These are phyloP conservation scores for Pancytospora epiphaga DNA, from an alignment of 371 early-diverging fungal species.

Conservation along the genomic window DNA sequence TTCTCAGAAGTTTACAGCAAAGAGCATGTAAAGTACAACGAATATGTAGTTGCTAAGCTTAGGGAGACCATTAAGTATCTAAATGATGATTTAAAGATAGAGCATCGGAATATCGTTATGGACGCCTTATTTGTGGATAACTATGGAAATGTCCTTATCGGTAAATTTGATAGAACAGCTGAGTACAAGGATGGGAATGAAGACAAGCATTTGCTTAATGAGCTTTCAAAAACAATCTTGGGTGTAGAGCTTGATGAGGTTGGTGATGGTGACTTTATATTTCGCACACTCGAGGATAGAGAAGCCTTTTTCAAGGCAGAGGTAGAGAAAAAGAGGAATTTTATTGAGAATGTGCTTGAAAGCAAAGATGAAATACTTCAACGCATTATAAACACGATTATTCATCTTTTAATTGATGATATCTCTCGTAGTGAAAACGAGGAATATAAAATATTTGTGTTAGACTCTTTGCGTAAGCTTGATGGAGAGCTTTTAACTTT, in stretches of 20 bases:
- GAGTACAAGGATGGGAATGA: background rate
- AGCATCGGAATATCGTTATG: conserved; percentile 31
- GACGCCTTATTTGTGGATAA: conserved; percentile 48
- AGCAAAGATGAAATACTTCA: conserved; percentile 19
- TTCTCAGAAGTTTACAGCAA: conserved; percentile 19
- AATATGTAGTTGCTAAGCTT: conserved; percentile 27
- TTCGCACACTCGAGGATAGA: conserved; percentile 12
- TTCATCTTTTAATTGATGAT: conserved; percentile 25
- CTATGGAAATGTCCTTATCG: conserved; percentile 35
- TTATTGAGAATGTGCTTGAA: conserved; percentile 11
- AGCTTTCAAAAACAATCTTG: background rate
- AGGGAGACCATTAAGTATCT: conserved; percentile 31
- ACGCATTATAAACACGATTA: conserved; percentile 20
- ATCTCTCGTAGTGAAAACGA: background rate
- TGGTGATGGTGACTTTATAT: background rate
- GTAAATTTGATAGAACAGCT: conserved; percentile 44
- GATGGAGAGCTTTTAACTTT: conserved; percentile 24
- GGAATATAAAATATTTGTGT: conserved; percentile 30
- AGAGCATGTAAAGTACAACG: conserved; percentile 25
- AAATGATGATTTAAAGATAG: conserved; percentile 19
- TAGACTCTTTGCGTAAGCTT: conserved; percentile 33
- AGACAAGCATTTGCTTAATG: conserved; percentile 1
- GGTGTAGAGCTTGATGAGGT: background rate
- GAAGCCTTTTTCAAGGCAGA: conserved; percentile 13
- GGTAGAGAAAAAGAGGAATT: conserved; percentile 29